These are phyloP conservation scores for Perkinsus marinus DNA, from an alignment of 169 alveolate genomes.

Conservation along the genomic window DNA sequence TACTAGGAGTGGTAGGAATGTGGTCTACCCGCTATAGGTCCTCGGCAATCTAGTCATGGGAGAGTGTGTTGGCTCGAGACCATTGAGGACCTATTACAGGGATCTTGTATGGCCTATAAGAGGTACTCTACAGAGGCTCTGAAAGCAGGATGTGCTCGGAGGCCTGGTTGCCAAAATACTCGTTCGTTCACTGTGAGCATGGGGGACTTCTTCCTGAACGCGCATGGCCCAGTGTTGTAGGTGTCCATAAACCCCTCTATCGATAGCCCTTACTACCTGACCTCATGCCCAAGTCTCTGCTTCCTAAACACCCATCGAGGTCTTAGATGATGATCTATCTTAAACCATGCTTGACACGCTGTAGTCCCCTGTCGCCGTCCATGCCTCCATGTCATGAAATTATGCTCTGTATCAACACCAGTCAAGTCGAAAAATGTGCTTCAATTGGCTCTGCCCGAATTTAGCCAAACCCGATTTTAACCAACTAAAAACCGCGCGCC, in stretches of 20 bases:
- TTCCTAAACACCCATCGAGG: not conserved
- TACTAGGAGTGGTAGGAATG: not conserved
- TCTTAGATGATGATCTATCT: not conserved
- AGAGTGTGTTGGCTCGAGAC: not conserved
- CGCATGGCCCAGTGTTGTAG: not conserved
- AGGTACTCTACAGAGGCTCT: not conserved
- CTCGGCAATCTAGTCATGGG: not conserved
- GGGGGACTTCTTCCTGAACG: not conserved
- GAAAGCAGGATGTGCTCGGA: not conserved
- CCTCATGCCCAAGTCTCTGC: not conserved
- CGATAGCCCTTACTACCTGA: not conserved
- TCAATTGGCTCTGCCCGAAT: too few species aligned
- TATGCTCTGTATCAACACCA: not conserved
- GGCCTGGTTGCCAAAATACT: not conserved
- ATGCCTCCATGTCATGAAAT: not conserved
- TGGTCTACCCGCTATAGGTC: not conserved
- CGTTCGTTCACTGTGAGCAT: not conserved
- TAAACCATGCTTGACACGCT: not conserved
- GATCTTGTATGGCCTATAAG: not conserved
- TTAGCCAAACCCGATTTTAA: too few species aligned
- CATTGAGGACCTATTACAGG: not conserved
- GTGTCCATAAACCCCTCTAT: not conserved
- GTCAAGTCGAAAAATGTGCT: not conserved
- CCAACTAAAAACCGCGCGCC: too few species aligned
- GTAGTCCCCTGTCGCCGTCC: not conserved